Base-by-base conservation (phyloP, 352 stramenopile genomes). In the Globisporangium rhizosaccharum region DNA sequence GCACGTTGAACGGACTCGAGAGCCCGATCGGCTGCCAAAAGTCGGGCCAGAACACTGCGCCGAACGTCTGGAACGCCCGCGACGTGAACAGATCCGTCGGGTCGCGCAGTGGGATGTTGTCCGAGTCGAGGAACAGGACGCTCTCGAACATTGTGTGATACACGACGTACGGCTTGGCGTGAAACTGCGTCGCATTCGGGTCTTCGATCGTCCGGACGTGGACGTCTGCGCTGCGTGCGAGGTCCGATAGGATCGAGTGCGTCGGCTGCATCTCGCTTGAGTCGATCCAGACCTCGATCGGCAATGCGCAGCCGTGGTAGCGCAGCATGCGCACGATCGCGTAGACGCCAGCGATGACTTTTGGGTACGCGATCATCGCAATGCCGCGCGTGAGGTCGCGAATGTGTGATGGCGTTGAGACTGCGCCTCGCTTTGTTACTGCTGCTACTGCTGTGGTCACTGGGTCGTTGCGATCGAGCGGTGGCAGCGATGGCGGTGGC, bases 31-130 rank as follows among this genome's bases (percentile, higher is more conserved):
- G 52, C 17, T 55, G 55, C 68, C 68, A 76, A 47, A 72, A 76
- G 53, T 76, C 68, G 5, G 68, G 68, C 68, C 68, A 76, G 44
- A 76, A 76, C 23, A 76, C 56, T 2, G 68, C 49, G 18, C 66
- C 68, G 36, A 44, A 62, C 39, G 66, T 41, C 7, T 42, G 25
- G 41, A 71, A 73, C 36, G 64, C 61, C 0, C 37, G 56, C 15
- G 55, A 51, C 18, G 58, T 41, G 51, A 75, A 75, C 17, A 75
- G 50, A 48, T 68, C 67, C 25, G 68, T 71, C 42, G 68, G 68
- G 37, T 75, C 68, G 7, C 60, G 53, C 23, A 60, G 41, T 3
- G 67, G 64, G 30, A 73, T 52, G 51, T 75, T 75, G 46, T 75
- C 68, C 28, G 62, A 57, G 53, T 75, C 68, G 11, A 75, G 46